A percentile compares a stretch with the other conserved stretches of the same genome.
Evolutionary conservation across 1,139 yeast species (phyloP).

Genomic region (Lodderomyces theae): DNA sequence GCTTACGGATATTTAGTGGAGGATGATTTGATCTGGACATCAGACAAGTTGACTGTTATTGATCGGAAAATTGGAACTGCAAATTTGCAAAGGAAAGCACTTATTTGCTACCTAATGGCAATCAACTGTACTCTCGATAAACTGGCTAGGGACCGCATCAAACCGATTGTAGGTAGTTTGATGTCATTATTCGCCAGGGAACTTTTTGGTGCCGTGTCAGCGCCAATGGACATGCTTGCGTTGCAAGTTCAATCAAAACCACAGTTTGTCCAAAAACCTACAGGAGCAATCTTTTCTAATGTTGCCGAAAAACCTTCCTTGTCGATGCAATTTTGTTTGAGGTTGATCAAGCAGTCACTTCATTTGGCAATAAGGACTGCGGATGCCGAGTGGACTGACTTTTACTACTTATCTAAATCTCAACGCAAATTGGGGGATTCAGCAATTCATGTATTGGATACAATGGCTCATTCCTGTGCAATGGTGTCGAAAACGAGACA

Average conservation of each 20-base stretch:
- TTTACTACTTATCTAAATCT: conserved; percentile 59
- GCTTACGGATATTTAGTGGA: conserved; percentile 79
- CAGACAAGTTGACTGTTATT: conserved; percentile 69
- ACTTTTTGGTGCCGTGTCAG: conserved; percentile 56
- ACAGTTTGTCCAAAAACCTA: conserved; percentile 26
- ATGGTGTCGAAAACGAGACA: conserved; percentile 20
- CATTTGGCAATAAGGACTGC: conserved; percentile 43
- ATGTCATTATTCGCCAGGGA: conserved; percentile 62
- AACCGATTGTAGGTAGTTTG: conserved; percentile 41
- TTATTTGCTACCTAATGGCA: conserved; percentile 77
- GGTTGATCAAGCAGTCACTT: conserved; percentile 38
- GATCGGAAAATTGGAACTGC: conserved; percentile 68
- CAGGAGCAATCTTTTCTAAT: conserved; percentile 25
- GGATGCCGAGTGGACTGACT: conserved; percentile 59
- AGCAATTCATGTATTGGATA: conserved; percentile 31
- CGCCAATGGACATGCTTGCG: conserved; percentile 68
- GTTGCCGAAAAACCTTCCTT: conserved; percentile 24
- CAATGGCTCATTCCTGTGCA: conserved; percentile 27
- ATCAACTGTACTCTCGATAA: conserved; percentile 43
- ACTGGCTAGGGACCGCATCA: conserved; percentile 18
- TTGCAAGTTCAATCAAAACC: conserved; percentile 42
- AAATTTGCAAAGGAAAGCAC: conserved; percentile 62
- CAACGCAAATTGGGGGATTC: conserved; percentile 45
- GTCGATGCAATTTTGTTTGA: conserved; percentile 27
- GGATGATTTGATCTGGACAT: conserved; percentile 86